Conservation (phyloP, 345 rosid species). For the Turritis glabra region DNA sequence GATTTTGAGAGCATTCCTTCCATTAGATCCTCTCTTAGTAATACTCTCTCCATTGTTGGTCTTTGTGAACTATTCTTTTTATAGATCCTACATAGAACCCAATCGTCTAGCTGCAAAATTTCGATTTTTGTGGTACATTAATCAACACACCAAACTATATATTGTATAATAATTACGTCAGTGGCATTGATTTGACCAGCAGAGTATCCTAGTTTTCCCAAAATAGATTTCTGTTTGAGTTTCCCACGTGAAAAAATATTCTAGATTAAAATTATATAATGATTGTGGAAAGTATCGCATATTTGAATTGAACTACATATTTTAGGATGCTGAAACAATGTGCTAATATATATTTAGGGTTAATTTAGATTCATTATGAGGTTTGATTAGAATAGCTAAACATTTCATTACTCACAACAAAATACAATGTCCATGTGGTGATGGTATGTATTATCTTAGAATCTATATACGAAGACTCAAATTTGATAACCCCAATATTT, state of each 20-base stretch:
- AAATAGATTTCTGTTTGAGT: no score
- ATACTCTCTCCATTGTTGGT: constrained; percentile 48
- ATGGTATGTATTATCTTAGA: neutral
- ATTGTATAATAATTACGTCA: neutral
- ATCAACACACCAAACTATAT: neutral
- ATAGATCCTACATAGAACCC: constrained; percentile 79
- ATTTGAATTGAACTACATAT: neutral
- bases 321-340: neutral
- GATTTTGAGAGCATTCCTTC: constrained; percentile 51
- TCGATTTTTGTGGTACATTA: neutral
- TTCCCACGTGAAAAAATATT: constrained; percentile 10
- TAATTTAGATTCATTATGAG: neutral
- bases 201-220: neutral
- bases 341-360: neutral
- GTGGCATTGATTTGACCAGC: neutral
- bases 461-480: neutral
- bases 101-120: constrained; percentile 59
- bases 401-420: neutral
- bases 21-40: constrained; percentile 41
- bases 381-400: neutral
- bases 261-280: neutral
- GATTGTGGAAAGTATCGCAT: neutral
- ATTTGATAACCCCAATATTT: neutral
- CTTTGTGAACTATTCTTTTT: constrained; percentile 64
- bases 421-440: neutral